Evolutionary conservation across 163 green algal species (phyloP), one percentile per base, ranked within the genome.

Genomic region (Scenedesmus sp.): DNA sequence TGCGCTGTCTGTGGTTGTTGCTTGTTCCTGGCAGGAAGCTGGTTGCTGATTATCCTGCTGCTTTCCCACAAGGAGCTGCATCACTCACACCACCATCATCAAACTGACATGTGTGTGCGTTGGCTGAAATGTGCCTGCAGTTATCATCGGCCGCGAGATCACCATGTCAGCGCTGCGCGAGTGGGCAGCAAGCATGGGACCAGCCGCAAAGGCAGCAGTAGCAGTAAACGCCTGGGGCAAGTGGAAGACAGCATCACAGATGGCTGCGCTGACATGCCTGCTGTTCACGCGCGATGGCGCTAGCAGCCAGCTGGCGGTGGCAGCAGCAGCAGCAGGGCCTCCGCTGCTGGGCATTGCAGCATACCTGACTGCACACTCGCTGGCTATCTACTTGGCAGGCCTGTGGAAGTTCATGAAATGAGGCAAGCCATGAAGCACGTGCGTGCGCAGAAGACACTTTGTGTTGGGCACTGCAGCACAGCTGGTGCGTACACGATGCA

Each of bases 131-230:
- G 7, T 56, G 55, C 12, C 1, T 86, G 82, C 94, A 95, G 94
- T 95, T 15, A 98, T 99, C 87, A 98, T 99, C 60, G 95, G 96
- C 4, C 95, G 98, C 0, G 98, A 99, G 93, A 98, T 99, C 70
- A 97, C 98, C 1, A 99, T 99, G 97, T 98, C 95, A 1, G 96
- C 97, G 2, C 95, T 99, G 81, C 95, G 98, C 3, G 98, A 99
- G 92, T 99, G 97, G 98, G 98, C 98, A 2, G 97, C 98, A 5
- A 95, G 95, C 1, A 82, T 97, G 6, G 97, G 97, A 3, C 93
- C 94, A 3, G 95, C 97, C 34, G 98, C 97, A 1, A 93, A 97
- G 46, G 92, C 95, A 83, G 96, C 95, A 52, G 96, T 97, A 46
- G 96, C 94, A 56, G 97, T 99, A 55, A 98, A 96, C 93, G 87